These are phyloP conservation scores for Fragaria ananassa DNA, from an alignment of 306 rosid species.

Conservation along the genomic window DNA sequence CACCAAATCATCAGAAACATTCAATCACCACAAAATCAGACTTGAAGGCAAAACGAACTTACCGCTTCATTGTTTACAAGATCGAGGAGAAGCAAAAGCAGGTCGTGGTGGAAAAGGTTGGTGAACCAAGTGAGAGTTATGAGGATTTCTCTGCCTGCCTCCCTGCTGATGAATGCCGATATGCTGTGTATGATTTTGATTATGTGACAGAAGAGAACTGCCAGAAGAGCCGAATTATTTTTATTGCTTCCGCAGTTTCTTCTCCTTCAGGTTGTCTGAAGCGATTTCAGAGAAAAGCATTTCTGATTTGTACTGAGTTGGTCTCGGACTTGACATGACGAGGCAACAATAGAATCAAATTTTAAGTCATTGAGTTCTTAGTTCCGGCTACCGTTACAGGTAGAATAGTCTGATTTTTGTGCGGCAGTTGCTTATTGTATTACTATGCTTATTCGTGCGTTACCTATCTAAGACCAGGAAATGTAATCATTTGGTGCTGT, in stretches of 20 bases:
- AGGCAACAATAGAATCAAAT: no score
- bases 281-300: no score
- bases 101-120: conserved; percentile 47
- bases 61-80: conserved; percentile 50
- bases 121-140: conserved; percentile 40
- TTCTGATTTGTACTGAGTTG: no score
- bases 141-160: conserved; percentile 46
- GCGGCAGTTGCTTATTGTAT: not conserved
- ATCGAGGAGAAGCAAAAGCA: conserved; percentile 49
- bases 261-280: no score
- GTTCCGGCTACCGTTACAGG: no score
- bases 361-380: no score
- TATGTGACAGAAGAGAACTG: conserved; percentile 47
- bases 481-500: not conserved
- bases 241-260: conserved; percentile 24
- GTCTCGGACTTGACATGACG: no score
- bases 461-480: not conserved
- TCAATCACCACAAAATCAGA: no score
- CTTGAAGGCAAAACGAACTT: conserved; percentile 48
- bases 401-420: not conserved
- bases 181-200: conserved; percentile 52
- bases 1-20: no score
- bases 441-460: not conserved
- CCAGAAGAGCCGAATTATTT: conserved; percentile 53
- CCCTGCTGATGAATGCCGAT: conserved; percentile 51